phyloP scores from a whole-genome alignment of 768 basidiomycete genomes.

The Strobilomyces dryophilus region DNA sequence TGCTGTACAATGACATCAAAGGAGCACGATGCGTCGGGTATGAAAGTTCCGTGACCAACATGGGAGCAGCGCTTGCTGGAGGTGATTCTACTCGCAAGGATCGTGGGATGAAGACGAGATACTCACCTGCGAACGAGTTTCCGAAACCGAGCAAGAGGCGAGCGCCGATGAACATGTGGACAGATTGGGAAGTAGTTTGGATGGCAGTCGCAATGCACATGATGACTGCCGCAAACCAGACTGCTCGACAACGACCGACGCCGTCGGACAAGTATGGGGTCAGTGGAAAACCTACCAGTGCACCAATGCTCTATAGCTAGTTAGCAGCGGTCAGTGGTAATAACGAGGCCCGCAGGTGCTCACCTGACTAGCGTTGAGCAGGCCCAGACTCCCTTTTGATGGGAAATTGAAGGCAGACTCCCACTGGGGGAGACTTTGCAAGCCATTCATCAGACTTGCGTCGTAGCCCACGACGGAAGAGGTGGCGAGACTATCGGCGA shows the following conservation, averaged over 20 bases:
- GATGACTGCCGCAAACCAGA: no score
- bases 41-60: slow-evolving; percentile 82
- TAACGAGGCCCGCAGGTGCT: not conserved
- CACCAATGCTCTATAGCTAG: slow-evolving; percentile 71
- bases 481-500: no score
- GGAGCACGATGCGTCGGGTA: slow-evolving; percentile 21
- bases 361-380: slow-evolving; percentile 56
- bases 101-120: no score
- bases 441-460: slow-evolving; percentile 24
- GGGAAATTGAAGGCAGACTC: no score
- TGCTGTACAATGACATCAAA: slow-evolving; percentile 48
- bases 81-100: no score
- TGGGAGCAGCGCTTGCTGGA: slow-evolving; percentile 67
- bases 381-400: no score
- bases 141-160: slow-evolving; percentile 78
- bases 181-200: no score
- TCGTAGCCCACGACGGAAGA: slow-evolving; percentile 22
- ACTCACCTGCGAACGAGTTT: slow-evolving; percentile 60
- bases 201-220: no score
- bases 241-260: no score
- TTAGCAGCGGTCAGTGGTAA: not conserved
- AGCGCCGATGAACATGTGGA: slow-evolving; percentile 20
- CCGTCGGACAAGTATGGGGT: no score
- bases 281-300: slow-evolving; percentile 63
- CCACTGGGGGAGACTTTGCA: slow-evolving; percentile 27